phyloP scores from a whole-genome alignment of 805 yeast genomes.

The Candida anglica region DNA sequence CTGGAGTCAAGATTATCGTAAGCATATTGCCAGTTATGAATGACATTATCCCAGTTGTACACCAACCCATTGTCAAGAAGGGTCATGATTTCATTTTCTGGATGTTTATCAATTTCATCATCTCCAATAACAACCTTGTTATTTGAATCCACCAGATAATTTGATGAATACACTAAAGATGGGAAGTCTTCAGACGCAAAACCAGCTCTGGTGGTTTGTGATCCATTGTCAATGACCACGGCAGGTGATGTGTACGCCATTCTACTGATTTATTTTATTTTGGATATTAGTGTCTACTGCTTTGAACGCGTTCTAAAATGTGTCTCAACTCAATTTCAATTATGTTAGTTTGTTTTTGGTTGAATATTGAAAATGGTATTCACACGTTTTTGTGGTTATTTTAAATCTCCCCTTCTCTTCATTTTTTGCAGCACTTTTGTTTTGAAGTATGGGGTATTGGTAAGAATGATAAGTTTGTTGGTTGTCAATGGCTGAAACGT shows the following conservation, averaged over 20 bases:
- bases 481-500: too few species aligned
- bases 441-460: too few species aligned
- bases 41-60: constrained; percentile 70
- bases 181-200: constrained; percentile 65
- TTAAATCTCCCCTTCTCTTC: too few species aligned
- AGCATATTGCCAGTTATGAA: constrained; percentile 64
- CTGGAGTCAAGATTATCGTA: constrained; percentile 45
- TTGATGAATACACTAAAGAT: constrained; percentile 51
- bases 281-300: too few species aligned
- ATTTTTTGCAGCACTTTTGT: too few species aligned
- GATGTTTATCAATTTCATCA: constrained; percentile 40
- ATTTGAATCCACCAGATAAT: constrained; percentile 40
- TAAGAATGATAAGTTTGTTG: too few species aligned
- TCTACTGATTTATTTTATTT: too few species aligned
- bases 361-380: too few species aligned
- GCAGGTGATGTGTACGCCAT: constrained; percentile 42
- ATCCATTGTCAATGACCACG: constrained; percentile 67
- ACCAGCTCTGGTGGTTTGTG: constrained; percentile 65
- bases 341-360: too few species aligned
- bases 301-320: too few species aligned
- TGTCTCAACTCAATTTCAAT: too few species aligned
- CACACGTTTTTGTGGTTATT: too few species aligned
- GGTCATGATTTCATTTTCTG: constrained; percentile 51
- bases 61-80: constrained; percentile 59
- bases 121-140: constrained; percentile 38